phyloP scores from a whole-genome alignment of 148 eudicot genomes.

The Gaultheria prostrata region DNA sequence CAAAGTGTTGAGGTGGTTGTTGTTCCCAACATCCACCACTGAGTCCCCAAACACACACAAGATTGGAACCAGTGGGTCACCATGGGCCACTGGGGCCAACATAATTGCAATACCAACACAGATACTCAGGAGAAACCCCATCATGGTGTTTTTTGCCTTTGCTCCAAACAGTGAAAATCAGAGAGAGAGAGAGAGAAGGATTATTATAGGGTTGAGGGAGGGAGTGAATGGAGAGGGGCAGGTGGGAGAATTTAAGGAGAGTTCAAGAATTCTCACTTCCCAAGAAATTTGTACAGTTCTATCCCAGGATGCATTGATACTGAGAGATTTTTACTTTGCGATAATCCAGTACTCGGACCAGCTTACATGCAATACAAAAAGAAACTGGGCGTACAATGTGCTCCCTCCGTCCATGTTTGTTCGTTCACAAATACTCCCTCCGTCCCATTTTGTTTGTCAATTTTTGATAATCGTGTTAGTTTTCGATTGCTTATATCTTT shows the following conservation, averaged over 20 bases:
- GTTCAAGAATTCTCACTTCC: constrained; percentile 2
- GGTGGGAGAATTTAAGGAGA: neutral
- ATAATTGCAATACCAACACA: constrained; percentile 19
- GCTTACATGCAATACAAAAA: no score
- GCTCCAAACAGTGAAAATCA: neutral
- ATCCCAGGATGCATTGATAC: neutral
- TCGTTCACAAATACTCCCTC: no score
- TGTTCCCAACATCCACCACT: constrained; percentile 79
- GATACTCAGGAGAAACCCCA: constrained; percentile 32
- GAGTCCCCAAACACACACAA: constrained; percentile 83
- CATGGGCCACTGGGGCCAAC: constrained; percentile 28
- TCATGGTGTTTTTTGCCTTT: constrained; percentile 28
- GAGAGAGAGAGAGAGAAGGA: neutral
- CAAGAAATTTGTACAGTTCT: neutral
- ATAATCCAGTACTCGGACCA: no score
- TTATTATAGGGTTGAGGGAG: constrained; percentile 11
- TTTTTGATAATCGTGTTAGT: no score
- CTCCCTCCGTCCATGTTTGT: no score
- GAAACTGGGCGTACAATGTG: no score
- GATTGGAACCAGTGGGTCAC: constrained; percentile 72
- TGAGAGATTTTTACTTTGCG: neutral
- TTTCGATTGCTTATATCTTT: no score
- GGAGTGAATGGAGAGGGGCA: constrained; percentile 16
- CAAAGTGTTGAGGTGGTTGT: constrained; percentile 65
- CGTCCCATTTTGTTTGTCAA: no score